These are phyloP conservation scores for Tylopilus sp. DNA, from an alignment of 1,284 basidiomycete species.

Conservation along the genomic window DNA sequence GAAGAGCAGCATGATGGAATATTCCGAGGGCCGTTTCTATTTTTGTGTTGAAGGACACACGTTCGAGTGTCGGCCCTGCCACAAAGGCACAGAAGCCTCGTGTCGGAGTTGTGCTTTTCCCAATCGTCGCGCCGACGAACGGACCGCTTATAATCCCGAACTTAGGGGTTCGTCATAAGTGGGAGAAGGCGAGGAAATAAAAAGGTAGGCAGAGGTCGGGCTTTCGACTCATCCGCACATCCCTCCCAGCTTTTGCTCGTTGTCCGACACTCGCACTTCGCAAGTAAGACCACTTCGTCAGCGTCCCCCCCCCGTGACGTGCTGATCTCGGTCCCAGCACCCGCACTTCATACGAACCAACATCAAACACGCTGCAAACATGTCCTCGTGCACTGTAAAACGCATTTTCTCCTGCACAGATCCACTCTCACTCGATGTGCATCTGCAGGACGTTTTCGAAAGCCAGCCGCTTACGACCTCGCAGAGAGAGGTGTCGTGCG, in stretches of 20 bases:
- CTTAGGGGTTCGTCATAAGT: neutral
- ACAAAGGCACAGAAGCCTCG: neutral
- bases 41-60: neutral
- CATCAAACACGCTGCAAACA: neutral
- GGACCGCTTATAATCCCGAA: neutral
- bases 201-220: slow-evolving; percentile 2
- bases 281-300: slow-evolving; percentile 1
- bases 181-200: slow-evolving; percentile 1
- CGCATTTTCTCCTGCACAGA: neutral
- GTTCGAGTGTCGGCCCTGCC: no score
- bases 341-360: neutral
- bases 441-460: slow-evolving; percentile 4
- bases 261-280: neutral
- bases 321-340: slow-evolving; percentile 2
- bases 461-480: neutral
- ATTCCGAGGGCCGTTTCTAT: neutral
- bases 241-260: neutral
- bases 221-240: neutral
- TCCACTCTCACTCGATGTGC: slow-evolving; percentile 3
- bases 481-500: slow-evolving; percentile 1
- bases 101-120: no score
- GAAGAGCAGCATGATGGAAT: neutral
- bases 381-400: slow-evolving; percentile 9
- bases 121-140: neutral
- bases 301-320: neutral